Conservation (phyloP, 2,329 filamentous ascomycete species). For the Exophiala sideris region DNA sequence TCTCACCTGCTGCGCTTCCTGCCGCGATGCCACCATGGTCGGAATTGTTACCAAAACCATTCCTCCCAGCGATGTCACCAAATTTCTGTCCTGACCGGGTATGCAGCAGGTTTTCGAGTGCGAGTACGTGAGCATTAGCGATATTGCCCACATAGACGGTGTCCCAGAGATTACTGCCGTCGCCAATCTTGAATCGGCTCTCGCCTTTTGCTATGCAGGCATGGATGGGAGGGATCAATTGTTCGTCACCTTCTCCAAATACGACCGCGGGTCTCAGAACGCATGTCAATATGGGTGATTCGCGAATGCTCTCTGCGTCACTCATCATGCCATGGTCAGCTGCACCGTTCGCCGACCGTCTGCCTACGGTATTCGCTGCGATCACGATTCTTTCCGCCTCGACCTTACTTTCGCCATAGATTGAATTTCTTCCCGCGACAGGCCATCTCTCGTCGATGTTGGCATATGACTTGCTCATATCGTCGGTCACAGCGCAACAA, state of each 20-base stretch:
- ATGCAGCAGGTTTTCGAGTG: conserved; percentile 41
- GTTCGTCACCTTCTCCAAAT: conserved; percentile 43
- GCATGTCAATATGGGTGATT: conserved; percentile 35
- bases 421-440: conserved; percentile 36
- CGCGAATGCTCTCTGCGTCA: conserved; percentile 3
- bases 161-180: conserved; percentile 44
- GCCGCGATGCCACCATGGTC: neutral
- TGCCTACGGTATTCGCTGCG: conserved; percentile 31
- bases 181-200: conserved; percentile 41
- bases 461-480: conserved; percentile 37
- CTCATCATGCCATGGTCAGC: neutral
- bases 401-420: conserved; percentile 45
- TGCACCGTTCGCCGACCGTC: neutral
- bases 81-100: conserved; percentile 26
- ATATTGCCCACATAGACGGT: conserved; percentile 43
- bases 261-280: conserved; percentile 43
- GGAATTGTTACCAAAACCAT: neutral
- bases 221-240: conserved; percentile 42
- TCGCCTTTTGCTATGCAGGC: conserved; percentile 44
- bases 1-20: conserved; percentile 39
- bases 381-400: conserved; percentile 43
- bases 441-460: conserved; percentile 43
- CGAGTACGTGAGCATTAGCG: conserved; percentile 45
- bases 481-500: conserved; percentile 54
- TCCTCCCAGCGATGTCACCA: neutral